phyloP scores from a whole-genome alignment of 139 green algal genomes.

The Yamagishiella unicocca region DNA sequence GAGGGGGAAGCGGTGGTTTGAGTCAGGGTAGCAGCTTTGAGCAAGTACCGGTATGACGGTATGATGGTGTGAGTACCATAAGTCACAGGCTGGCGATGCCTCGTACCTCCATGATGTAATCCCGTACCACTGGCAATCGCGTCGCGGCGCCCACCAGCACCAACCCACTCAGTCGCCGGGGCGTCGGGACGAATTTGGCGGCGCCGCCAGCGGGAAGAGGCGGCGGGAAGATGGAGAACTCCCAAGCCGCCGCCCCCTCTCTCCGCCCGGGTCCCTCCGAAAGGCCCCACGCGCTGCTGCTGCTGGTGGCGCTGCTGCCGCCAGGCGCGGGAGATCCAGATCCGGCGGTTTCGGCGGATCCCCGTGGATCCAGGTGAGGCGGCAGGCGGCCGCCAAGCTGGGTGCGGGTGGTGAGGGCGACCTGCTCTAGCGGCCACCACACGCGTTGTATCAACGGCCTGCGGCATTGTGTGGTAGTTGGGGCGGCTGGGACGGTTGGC shows the following conservation, averaged over 20 bases:
- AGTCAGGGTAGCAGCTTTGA: not conserved
- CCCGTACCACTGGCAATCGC: slow-evolving; percentile 69
- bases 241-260: slow-evolving; percentile 33
- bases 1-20: not conserved
- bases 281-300: slow-evolving; percentile 22
- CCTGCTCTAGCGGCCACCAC: slow-evolving; percentile 60
- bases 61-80: not conserved
- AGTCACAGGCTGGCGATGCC: not conserved
- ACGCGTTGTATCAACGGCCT: slow-evolving; percentile 59
- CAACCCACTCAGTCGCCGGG: slow-evolving; percentile 72
- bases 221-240: slow-evolving; percentile 27
- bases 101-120: slow-evolving; percentile 69
- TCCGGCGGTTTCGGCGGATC: not conserved
- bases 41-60: not conserved
- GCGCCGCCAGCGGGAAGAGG: too few species aligned
- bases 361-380: not conserved
- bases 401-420: slow-evolving; percentile 40
- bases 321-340: not conserved
- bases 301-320: not conserved
- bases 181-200: slow-evolving; percentile 65
- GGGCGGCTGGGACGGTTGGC: too few species aligned
- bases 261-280: slow-evolving; percentile 23
- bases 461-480: not conserved
- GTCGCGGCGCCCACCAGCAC: slow-evolving; percentile 84
- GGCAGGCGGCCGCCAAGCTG: slow-evolving; percentile 36